Evolutionary conservation across 208 protist genomes (phyloP), one percentile per base, ranked within the genome.

Genomic region (Angomonas ambiguus): DNA sequence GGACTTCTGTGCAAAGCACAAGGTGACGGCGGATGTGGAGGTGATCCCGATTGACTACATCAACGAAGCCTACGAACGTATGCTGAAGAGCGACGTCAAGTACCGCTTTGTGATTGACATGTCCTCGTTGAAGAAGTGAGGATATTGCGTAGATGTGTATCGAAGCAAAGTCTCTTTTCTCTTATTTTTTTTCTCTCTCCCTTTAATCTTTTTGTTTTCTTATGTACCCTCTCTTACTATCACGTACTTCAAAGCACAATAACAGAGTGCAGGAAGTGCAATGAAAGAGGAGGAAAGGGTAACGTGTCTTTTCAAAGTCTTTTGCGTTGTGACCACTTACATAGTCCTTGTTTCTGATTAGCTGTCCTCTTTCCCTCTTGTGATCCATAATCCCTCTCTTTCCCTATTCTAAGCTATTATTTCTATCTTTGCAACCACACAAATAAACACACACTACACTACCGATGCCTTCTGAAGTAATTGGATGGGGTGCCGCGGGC

Each of bases 121-220:
- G 74, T 80, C 27, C 72, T 88, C 56, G 48, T 82, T 53, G 65
- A 80, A 68, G 33, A 45, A 60, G 31, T 48, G 51, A n/a, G 24
- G 48, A 30, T 4, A 35, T 38, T 20, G 34, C 33, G 28, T 38
- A 20, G 13, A 20, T 48, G 41, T 48, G 41, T n/a, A n/a, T n/a
- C n/a, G 11, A 30, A 56, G 49, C 24, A 56, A 5, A 56, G 10
- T 8, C n/a, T 56, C 10, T 56, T 56, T 56, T 56, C n/a, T n/a
- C n/a, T n/a, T n/a, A n/a, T 4, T 55, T 20, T 55, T 18, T 55
- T 55, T 4, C 16, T 20, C 28, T 55, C 49, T 55, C 28, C 28
- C 49, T 55, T 5, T 55, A 8, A 30, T 55, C 49, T 55, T 16
- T 55, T 18, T 16, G 6, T 16, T 55, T 55, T 55, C 28, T 25